Evolutionary conservation across 306 rosid species (phyloP).

Genomic region (Cucurbita moschata): DNA sequence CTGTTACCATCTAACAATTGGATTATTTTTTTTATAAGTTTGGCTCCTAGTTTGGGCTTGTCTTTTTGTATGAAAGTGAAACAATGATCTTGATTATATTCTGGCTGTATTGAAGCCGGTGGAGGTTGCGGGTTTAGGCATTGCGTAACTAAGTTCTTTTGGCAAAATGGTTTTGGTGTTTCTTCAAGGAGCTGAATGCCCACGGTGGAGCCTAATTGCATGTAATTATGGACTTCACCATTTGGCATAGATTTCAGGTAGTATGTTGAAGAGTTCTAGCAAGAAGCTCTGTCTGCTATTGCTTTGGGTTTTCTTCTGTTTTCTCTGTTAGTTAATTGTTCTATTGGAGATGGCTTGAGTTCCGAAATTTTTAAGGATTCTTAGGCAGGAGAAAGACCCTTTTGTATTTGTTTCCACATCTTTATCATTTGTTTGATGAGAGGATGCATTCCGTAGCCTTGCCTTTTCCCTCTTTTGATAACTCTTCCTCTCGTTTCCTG

Average conservation of each 20-base stretch:
- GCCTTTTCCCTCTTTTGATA: not conserved
- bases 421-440: not conserved
- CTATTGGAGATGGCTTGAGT: not conserved
- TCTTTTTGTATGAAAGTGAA: not conserved
- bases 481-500: not conserved
- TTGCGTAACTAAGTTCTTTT: not conserved
- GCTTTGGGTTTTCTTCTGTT: not conserved
- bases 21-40: not conserved
- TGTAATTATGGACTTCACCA: not conserved
- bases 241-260: not conserved
- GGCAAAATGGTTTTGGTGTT: not conserved
- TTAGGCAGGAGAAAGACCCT: not conserved
- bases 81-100: not conserved
- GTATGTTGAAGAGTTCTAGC: not conserved
- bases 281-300: not conserved
- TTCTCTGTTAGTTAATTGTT: not conserved
- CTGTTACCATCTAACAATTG: not conserved
- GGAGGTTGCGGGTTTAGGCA: not conserved
- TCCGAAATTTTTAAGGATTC: not conserved
- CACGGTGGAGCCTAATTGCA: not conserved
- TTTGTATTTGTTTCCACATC: not conserved
- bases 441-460: not conserved
- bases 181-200: not conserved
- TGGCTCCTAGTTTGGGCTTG: not conserved
- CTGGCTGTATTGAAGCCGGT: not conserved